Percentiles rank a stretch among this genome's conserved stretches.
Conservation (phyloP, 768 basidiomycete genomes). For the Macrolepiota fuliginosa region DNA sequence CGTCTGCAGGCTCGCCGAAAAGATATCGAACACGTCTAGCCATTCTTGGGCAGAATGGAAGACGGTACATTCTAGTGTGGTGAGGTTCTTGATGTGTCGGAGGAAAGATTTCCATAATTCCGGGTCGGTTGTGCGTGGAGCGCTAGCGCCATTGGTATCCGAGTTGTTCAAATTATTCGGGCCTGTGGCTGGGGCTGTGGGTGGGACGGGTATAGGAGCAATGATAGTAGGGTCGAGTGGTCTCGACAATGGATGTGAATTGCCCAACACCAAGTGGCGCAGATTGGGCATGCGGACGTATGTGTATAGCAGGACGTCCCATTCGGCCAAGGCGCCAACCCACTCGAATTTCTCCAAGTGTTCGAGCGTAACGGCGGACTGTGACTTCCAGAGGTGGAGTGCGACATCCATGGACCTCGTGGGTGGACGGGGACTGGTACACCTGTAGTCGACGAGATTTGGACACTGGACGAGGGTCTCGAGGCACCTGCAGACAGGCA, state of each 20-base stretch:
- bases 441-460: not conserved
- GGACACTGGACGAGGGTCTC: conserved; percentile 3
- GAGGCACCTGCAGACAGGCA: not conserved
- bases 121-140: not conserved
- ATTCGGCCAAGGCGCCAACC: not conserved
- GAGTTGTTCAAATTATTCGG: no score
- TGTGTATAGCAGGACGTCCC: conserved; percentile 7
- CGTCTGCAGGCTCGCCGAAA: not conserved
- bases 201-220: not conserved
- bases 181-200: no score
- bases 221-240: not conserved
- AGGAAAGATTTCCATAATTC: conserved; percentile 2
- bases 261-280: not conserved
- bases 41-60: not conserved
- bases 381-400: not conserved
- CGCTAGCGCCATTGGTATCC: no score
- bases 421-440: not conserved
- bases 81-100: not conserved
- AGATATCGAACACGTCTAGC: conserved; percentile 1
- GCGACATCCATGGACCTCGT: not conserved
- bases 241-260: not conserved
- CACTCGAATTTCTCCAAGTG: conserved; percentile 11
- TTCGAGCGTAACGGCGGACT: not conserved
- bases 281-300: conserved; percentile 1
- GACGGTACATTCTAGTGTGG: not conserved